Conservation (phyloP, 2,329 filamentous ascomycete genomes). For the Sclerotinia borealis region DNA sequence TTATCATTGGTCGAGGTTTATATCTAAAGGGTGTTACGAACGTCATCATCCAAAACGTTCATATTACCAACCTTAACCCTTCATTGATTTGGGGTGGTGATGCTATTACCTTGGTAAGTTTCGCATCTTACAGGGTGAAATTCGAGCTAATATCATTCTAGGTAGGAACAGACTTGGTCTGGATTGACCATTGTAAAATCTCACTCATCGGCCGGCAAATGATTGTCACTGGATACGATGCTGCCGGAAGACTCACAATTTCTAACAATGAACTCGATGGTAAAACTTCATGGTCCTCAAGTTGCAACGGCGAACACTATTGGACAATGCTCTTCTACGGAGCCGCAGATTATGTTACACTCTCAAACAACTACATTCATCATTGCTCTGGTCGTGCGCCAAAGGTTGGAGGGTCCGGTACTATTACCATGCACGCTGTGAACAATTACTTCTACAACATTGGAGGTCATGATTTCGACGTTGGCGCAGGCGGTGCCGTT, state of each 20-base stretch:
- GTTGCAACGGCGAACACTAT: slow-evolving; percentile 42
- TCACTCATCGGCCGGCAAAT: slow-evolving; percentile 35
- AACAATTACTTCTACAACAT: slow-evolving; percentile 38
- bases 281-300: slow-evolving; percentile 36
- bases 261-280: slow-evolving; percentile 43
- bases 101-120: slow-evolving; percentile 28
- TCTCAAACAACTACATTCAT: slow-evolving; percentile 38
- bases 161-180: slow-evolving; percentile 30
- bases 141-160: background rate
- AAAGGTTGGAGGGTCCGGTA: slow-evolving; percentile 33
- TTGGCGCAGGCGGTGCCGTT: slow-evolving; percentile 28
- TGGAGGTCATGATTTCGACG: slow-evolving; percentile 40
- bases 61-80: slow-evolving; percentile 33
- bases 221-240: slow-evolving; percentile 32
- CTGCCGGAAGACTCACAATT: slow-evolving; percentile 36
- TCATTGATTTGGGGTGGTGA: slow-evolving; percentile 35
- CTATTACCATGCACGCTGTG: slow-evolving; percentile 35
- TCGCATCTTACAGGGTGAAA: background rate
- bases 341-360: slow-evolving; percentile 35
- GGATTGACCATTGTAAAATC: slow-evolving; percentile 35
- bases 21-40: slow-evolving; percentile 23
- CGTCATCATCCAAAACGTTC: slow-evolving; percentile 27
- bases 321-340: slow-evolving; percentile 39
- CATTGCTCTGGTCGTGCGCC: slow-evolving; percentile 38
- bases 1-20: slow-evolving; percentile 26